These are phyloP conservation scores for Moelleriella libera DNA, from an alignment of 2,329 filamentous ascomycete genomes.

Conservation along the genomic window DNA sequence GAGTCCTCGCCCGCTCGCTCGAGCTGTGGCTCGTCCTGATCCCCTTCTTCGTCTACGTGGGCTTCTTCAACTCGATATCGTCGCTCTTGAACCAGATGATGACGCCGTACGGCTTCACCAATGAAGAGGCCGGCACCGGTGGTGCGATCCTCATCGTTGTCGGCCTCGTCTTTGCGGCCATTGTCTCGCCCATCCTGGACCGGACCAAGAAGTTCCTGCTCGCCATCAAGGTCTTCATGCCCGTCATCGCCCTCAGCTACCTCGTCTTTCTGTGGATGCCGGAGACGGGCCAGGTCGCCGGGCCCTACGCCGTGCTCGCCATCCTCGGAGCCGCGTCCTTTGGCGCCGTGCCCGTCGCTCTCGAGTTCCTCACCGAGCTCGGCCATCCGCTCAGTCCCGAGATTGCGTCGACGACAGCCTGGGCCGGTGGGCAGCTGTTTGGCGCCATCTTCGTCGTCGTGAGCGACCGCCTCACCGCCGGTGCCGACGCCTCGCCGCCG, in stretches of 20 bases:
- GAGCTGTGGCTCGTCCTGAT: conserved; percentile 72
- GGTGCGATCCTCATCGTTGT: conserved; percentile 83
- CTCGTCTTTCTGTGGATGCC: conserved; percentile 70
- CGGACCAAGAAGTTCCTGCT: conserved; percentile 66
- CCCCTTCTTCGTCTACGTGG: conserved; percentile 75
- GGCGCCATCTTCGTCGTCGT: conserved; percentile 77
- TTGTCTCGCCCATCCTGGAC: conserved; percentile 72
- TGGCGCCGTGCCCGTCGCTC: conserved; percentile 63
- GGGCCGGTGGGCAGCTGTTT: conserved; percentile 74
- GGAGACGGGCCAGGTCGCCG: conserved; percentile 41
- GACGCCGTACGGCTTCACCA: conserved; percentile 68
- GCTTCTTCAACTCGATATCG: conserved; percentile 86
- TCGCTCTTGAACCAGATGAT: conserved; percentile 85
- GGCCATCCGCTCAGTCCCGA: conserved; percentile 80
- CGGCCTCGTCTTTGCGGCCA: conserved; percentile 63
- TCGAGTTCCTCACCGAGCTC: conserved; percentile 80
- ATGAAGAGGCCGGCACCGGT: conserved; percentile 77
- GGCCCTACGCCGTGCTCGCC: conserved; percentile 62
- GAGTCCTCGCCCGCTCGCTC: conserved; percentile 38
- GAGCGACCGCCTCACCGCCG: conserved; percentile 58
- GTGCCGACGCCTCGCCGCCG: conserved; percentile 39
- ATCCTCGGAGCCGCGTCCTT: conserved; percentile 72
- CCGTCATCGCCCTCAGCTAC: conserved; percentile 59
- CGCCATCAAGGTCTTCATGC: conserved; percentile 60
- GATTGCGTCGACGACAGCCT: conserved; percentile 69